Evolutionary conservation across 768 basidiomycete genomes (phyloP).

Genomic region (Infundibulicybe gibba): DNA sequence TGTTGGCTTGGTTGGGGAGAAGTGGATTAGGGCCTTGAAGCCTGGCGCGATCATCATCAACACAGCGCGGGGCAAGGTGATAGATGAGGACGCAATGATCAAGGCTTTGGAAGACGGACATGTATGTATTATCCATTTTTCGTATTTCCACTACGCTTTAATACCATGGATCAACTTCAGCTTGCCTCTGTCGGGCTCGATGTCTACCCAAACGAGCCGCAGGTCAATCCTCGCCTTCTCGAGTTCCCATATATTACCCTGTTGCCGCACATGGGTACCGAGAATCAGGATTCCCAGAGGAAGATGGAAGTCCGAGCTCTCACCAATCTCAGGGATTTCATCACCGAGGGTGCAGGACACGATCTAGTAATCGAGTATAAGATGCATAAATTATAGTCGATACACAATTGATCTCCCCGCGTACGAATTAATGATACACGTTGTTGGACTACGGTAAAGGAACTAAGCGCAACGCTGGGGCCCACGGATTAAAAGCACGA

Average conservation of each 20-base stretch:
- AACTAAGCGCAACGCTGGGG: too few relatives aligned
- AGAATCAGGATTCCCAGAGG: constrained; percentile 75
- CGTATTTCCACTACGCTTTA: not conserved
- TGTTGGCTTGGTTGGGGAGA: constrained; percentile 67
- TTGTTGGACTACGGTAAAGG: too few relatives aligned
- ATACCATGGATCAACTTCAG: constrained; percentile 30
- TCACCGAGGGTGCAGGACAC: constrained; percentile 57
- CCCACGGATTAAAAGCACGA: not conserved
- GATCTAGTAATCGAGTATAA: constrained; percentile 64
- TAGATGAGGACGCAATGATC: constrained; percentile 87
- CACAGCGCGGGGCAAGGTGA: constrained; percentile 87
- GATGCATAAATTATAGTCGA: not conserved
- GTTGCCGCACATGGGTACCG: constrained; percentile 91
- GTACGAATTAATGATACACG: too few relatives aligned
- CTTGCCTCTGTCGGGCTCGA: constrained; percentile 80
- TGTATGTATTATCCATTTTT: constrained; percentile 41
- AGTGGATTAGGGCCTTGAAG: constrained; percentile 75
- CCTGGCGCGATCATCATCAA: constrained; percentile 78
- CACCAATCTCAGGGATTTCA: constrained; percentile 69
- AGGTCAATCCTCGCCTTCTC: constrained; percentile 73
- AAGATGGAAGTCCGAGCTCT: constrained; percentile 87
- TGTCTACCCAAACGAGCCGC: constrained; percentile 83
- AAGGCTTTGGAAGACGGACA: constrained; percentile 83
- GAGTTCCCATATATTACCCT: constrained; percentile 82
- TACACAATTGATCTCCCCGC: not conserved